A percentile compares a stretch with the other conserved stretches of the same genome.
These are phyloP conservation scores for Prunus yedoensis DNA, from an alignment of 331 rosid genomes.

Conservation along the genomic window DNA sequence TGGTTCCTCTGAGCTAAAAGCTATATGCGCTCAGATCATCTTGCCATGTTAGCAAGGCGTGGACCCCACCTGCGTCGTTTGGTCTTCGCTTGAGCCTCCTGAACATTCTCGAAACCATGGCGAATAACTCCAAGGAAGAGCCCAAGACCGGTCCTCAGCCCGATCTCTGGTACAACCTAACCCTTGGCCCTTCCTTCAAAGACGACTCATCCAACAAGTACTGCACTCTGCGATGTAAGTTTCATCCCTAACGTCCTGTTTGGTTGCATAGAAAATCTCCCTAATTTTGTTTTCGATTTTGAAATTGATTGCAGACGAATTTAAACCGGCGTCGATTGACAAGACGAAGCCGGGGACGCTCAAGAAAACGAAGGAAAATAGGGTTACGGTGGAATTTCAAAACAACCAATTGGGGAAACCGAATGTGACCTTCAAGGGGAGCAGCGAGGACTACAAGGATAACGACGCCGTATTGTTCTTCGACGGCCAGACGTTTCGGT, in stretches of 20 bases:
- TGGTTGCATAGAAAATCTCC: conserved; percentile 21
- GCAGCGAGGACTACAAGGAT: conserved; percentile 78
- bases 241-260: conserved; percentile 1
- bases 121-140: conserved; percentile 75
- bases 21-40: neutral
- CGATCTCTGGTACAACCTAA: conserved; percentile 81
- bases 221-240: conserved; percentile 91
- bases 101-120: conserved; percentile 40
- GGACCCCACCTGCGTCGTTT: neutral
- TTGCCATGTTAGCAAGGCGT: conserved; percentile 20
- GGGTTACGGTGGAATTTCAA: conserved; percentile 81
- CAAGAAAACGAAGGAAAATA: conserved; percentile 79
- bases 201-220: conserved; percentile 73
- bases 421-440: conserved; percentile 82
- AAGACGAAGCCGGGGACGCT: conserved; percentile 69
- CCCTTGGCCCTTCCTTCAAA: conserved; percentile 83
- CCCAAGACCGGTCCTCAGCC: conserved; percentile 78
- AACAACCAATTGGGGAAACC: conserved; percentile 89
- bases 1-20: neutral
- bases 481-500: conserved; percentile 68
- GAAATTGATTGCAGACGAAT: conserved; percentile 64
- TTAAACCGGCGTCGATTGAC: conserved; percentile 95
- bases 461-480: conserved; percentile 86
- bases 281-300: neutral
- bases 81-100: neutral